Conservation (phyloP, 345 rosid genomes). For the Rhodomyrtus tomentosa region DNA sequence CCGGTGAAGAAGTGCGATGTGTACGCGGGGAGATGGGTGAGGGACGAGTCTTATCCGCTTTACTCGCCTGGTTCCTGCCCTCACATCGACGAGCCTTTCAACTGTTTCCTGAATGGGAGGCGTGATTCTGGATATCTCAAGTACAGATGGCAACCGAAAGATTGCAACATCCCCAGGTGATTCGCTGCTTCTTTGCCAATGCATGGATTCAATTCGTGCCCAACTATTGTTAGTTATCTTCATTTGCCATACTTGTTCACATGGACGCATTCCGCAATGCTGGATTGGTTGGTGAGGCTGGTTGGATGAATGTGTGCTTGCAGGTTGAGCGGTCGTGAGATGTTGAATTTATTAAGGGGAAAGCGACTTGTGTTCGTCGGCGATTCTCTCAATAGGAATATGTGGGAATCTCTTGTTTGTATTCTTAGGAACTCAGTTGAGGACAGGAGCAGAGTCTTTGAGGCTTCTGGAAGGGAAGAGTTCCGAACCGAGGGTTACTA, state of each 20-base stretch:
- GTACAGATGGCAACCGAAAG: constrained; percentile 34
- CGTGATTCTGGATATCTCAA: constrained; percentile 20
- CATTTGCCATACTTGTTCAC: not conserved
- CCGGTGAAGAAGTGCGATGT: constrained; percentile 13
- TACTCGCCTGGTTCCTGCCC: constrained; percentile 31
- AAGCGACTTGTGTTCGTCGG: constrained; percentile 29
- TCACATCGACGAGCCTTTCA: constrained; percentile 31
- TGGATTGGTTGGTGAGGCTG: not conserved
- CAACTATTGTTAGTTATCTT: not conserved
- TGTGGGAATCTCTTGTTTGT: constrained; percentile 44
- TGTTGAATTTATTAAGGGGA: constrained; percentile 30
- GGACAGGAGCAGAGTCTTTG: constrained; percentile 18
- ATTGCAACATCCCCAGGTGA: constrained; percentile 33
- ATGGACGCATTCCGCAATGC: not conserved
- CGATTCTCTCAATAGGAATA: constrained; percentile 35
- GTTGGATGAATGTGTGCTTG: not conserved
- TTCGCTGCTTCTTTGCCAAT: not conserved
- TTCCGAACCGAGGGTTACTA: constrained; percentile 16
- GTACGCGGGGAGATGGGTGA: constrained; percentile 37
- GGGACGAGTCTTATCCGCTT: constrained; percentile 22
- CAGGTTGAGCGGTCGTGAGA: constrained; percentile 23
- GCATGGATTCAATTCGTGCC: not conserved
- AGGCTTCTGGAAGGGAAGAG: constrained; percentile 18
- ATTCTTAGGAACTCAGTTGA: constrained; percentile 7
- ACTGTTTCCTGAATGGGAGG: constrained; percentile 31